phyloP scores from a whole-genome alignment of 2,329 filamentous ascomycete genomes.

The Phyllosticta citrichinensis region DNA sequence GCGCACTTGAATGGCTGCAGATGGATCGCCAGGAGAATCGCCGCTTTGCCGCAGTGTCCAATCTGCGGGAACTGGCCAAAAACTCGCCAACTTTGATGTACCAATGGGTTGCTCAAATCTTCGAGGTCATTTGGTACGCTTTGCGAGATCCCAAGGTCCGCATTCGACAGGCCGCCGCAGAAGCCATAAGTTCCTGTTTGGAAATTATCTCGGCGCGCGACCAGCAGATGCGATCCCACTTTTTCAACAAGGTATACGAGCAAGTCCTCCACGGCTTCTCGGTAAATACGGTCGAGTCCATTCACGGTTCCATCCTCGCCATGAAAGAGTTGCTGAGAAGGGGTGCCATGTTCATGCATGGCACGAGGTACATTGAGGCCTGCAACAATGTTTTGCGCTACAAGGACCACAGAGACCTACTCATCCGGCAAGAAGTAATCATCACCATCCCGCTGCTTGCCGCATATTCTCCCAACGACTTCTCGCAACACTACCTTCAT shows the following conservation, averaged over 20 bases:
- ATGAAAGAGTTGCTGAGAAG: constrained; percentile 88
- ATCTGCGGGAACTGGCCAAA: constrained; percentile 79
- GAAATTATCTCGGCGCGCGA: constrained; percentile 92
- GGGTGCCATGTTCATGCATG: constrained; percentile 98
- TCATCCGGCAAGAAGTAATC: constrained; percentile 83
- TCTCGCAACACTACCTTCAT: constrained; percentile 77
- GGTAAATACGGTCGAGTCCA: constrained; percentile 70
- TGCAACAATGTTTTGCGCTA: constrained; percentile 89
- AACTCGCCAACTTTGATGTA: constrained; percentile 95
- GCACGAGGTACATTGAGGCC: constrained; percentile 72
- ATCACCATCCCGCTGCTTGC: constrained; percentile 86
- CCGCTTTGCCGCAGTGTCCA: constrained; percentile 83
- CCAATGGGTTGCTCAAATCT: constrained; percentile 86
- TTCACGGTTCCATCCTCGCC: constrained; percentile 89
- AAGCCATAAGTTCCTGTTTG: constrained; percentile 91
- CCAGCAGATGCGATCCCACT: constrained; percentile 71
- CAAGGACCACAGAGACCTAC: constrained; percentile 82
- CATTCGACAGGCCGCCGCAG: constrained; percentile 83
- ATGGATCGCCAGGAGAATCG: constrained; percentile 89
- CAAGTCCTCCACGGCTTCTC: constrained; percentile 70
- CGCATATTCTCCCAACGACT: constrained; percentile 83
- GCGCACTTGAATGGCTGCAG: constrained; percentile 91
- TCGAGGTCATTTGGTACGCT: constrained; percentile 93
- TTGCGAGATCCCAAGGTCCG: constrained; percentile 81
- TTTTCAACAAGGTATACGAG: constrained; percentile 84